Evolutionary conservation across 176 grass and related monocot species (phyloP), one percentile per base, ranked within the genome.

Genomic region (Avena insularis): DNA sequence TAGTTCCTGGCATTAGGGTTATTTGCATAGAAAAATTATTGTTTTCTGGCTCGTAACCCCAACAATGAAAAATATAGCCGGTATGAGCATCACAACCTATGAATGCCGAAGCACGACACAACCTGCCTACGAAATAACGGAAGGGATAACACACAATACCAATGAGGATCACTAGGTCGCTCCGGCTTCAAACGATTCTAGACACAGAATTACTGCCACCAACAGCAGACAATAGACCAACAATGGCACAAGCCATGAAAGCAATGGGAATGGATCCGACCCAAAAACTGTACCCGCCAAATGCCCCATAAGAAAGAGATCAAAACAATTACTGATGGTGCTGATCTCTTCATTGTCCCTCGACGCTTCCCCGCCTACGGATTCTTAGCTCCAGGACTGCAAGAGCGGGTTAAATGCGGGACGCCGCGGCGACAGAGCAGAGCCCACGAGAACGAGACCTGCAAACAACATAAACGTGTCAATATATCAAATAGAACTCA

Each of bases 321-420:
- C 40, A 77, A 33, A 61, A 43, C 61, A 86, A 86, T 91, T 88
- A 92, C 92, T 73, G 87, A 66, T 80, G 81, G 60, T 60, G 74
- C 62, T 87, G 92, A 97, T 94, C 90, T 91, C 87, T 67, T 84
- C 92, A 97, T 97, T 83, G 87, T 80, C 67, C 67, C 0, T 60
- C 6, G 19, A 2, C 13, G 3, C 21, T 23, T 35, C 14, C 4
- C 45, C 9, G 0, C 2, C 56, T 8, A 36, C 48, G 79, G 55
- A 35, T 29, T 54, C 58, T 69, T 50, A 56, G 59, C 35, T 70
- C 27, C 33, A 54, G 38, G 67, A 88, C 10, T 50, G 59, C 33
- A 70, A 65, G 67, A 35, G 33, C 82, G 65, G 11, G 85, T 87
- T 87, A 11, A 75, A 87, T 87, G 85, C 71, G 45, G 58, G 77